A percentile compares a stretch with the other conserved stretches of the same genome.
Conservation (phyloP, 1,139 yeast genomes). For the Yamadazyma atmosphaerica region DNA sequence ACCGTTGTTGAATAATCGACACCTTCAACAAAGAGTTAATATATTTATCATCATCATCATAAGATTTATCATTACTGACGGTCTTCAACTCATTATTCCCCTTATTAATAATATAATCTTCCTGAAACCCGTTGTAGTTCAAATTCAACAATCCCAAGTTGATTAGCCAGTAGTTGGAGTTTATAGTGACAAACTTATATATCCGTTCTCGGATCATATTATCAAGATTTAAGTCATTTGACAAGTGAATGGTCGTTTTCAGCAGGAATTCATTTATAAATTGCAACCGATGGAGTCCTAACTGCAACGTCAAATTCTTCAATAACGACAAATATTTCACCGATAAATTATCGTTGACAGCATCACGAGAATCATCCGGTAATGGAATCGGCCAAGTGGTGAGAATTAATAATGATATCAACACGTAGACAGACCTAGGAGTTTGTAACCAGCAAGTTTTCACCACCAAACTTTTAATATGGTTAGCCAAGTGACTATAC, state of each 20-base stretch:
- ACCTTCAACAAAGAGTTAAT: constrained; percentile 42
- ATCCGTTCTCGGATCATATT: constrained; percentile 43
- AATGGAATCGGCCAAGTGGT: constrained; percentile 52
- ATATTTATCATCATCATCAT: constrained; percentile 27
- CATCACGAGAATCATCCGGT: constrained; percentile 20
- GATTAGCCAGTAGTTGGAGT: constrained; percentile 47
- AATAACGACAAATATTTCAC: constrained; percentile 42
- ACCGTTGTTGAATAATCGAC: constrained; percentile 42
- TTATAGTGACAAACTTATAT: constrained; percentile 45
- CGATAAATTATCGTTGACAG: constrained; percentile 35
- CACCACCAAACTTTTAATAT: constrained; percentile 42
- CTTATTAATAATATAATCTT: constrained; percentile 43
- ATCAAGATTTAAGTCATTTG: constrained; percentile 34
- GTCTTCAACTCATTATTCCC: constrained; percentile 24
- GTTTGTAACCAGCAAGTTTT: constrained; percentile 47
- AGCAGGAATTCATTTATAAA: constrained; percentile 47
- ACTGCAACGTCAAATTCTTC: constrained; percentile 43
- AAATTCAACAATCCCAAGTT: constrained; percentile 42
- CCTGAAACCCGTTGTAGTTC: constrained; percentile 41
- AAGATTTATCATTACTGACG: constrained; percentile 5
- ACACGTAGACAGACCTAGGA: constrained; percentile 44
- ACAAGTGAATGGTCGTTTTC: constrained; percentile 38
- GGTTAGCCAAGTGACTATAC: constrained; percentile 30
- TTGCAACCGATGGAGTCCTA: constrained; percentile 46
- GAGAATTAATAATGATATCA: constrained; percentile 40